Base-by-base conservation (phyloP, 2,329 filamentous ascomycete genomes). In the Penicillium griseofulvum region DNA sequence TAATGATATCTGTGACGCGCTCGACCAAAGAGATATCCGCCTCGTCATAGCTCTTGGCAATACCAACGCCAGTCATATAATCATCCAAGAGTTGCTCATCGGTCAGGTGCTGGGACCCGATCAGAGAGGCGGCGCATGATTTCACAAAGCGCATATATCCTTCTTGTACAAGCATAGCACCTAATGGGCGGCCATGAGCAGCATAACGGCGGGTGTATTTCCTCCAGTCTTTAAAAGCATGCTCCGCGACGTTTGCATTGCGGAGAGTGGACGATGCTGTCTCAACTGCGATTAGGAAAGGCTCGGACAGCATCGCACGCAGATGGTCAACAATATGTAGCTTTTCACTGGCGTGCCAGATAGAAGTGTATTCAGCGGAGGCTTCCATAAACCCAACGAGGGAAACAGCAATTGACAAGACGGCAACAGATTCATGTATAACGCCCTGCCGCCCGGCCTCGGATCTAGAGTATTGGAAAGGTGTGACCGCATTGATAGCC, bases 341-440 rank as follows among this genome's bases (percentile, higher is more conserved):
- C 50, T 91, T 85, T 62, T 94, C 89, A 3, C 84, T 82, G 1
- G 87, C 79, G 56, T 79, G 85, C 91, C 92, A 99, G 65, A 97
- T 93, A 58, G 87, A 83, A 10, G 87, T 84, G 68, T 92, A 85
- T 6, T 86, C 84, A 4, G 91, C 86, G 4, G 88, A 87, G 22
- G 91, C 92, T 68, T 93, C 86, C 49, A 99, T 76, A 69, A 99
- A 97, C 0, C 94, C 95, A 24, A 96, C 76, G n/a, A 99, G 78
- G 0, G 93, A 93, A 45, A 96, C 84, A 7, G 89, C 85, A 61
- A 96, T 84, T 17, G 88, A 90, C 49, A 91, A 85, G 49, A 89
- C 84, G 28, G 85, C 80, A 52, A 88, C 79, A 49, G 87, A 85
- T 65, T 89, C 85, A 52, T 88, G 71, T n/a, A 63, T 56, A 10